Evolutionary conservation across 805 yeast genomes (phyloP), one percentile per base, ranked within the genome.

Genomic region (Geotrichum ghanense): DNA sequence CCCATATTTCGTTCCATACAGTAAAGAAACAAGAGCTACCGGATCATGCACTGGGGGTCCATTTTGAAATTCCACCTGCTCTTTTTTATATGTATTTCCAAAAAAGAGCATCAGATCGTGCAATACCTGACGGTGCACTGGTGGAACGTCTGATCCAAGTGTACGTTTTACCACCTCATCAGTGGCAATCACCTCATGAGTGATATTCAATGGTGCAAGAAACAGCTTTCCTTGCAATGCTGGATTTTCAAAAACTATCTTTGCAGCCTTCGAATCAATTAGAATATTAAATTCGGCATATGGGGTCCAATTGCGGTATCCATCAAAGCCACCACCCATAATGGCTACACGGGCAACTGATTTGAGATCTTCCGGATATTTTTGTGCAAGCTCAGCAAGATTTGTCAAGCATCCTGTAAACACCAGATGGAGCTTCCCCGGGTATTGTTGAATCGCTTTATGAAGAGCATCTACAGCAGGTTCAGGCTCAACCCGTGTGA

Each of bases 21-120:
- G 60, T 31, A 84, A 56, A 0, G 77, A 78, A 45, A 74, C 75
- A 9, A 83, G 66, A 0, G 94, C 83, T 45, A 83, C 66, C 1
- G 92, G 90, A 60, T 85, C 95, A 62, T 86, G 95, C 1, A 84
- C 70, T 1, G 88, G 86, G 3, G 92, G 88, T 0, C 92, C 90
- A 3, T 58, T 50, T 22, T 51, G 50, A 59, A 75, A 67, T 2
- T 72, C 71, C 51, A 69, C 71, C 37, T 61, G 56, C 22, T 65
- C 64, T n/a, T n/a, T n/a, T 35, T 65, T 65, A 56, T 73, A 72
- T 7, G 75, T 53, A 21, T 65, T 64, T 10, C 74, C 70, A 57
- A 77, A 78, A 50, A 68, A 76, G 9, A 68, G 64, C 54, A 79
- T 67, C 44, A 80, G 62, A 48, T 79, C 81, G 54, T 65, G 71